Evolutionary conservation across 1,284 basidiomycete species (phyloP).

Genomic region (Heliocybe sulcata): DNA sequence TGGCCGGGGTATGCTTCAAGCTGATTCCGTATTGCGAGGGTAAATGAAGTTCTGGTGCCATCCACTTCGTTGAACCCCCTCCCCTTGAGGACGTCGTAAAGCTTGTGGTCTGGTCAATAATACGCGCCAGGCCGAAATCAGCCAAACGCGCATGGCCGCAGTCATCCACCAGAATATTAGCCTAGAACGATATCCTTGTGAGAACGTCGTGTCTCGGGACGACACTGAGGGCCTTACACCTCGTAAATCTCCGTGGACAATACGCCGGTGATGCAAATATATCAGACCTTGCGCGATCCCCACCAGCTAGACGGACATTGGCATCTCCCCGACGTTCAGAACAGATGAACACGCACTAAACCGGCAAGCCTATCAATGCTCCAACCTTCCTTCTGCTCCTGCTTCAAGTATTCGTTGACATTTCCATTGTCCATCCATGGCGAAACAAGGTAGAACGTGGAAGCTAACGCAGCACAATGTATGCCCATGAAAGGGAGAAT

Average conservation of each 20-base stretch:
- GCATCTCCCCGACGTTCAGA: no score
- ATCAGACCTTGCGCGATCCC: not conserved
- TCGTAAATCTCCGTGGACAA: not conserved
- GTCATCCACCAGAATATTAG: conserved; percentile 19
- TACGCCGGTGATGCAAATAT: not conserved
- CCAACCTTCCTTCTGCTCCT: no score
- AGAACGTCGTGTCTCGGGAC: not conserved
- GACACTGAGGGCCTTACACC: not conserved
- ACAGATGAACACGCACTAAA: no score
- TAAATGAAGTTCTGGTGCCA: conserved; percentile 4
- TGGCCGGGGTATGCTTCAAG: not conserved
- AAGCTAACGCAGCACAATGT: not conserved
- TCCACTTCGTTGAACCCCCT: conserved; percentile 4
- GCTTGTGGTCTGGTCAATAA: not conserved
- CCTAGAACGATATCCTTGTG: conserved; percentile 6
- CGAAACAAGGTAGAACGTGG: not conserved
- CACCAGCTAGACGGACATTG: not conserved
- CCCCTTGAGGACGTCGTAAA: no score
- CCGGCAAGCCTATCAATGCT: no score
- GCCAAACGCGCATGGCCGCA: conserved; percentile 16
- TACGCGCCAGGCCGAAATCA: conserved; percentile 15
- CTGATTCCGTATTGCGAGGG: not conserved
- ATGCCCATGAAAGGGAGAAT: not conserved
- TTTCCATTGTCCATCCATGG: not conserved
- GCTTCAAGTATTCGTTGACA: not conserved